phyloP scores from a whole-genome alignment of 345 rosid species.

The Cochlearia excelsa region DNA sequence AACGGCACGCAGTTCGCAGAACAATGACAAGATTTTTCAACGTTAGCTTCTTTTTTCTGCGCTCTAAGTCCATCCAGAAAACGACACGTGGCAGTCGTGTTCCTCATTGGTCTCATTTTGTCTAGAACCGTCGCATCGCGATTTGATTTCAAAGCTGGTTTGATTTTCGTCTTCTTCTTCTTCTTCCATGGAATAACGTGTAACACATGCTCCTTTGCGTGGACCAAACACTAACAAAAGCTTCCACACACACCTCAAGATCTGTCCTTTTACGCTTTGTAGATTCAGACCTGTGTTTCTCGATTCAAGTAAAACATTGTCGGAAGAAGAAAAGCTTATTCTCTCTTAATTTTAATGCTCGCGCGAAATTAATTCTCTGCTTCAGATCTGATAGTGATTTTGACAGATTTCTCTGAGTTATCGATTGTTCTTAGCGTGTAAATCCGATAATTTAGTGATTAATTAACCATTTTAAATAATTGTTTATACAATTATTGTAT shows the following conservation, averaged over 20 bases:
- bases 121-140: conserved; percentile 2
- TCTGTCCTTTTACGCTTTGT: conserved; percentile 22
- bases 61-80: conserved; percentile 22
- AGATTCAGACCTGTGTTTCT: conserved; percentile 15
- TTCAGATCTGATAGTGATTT: conserved; percentile 29
- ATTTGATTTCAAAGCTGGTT: conserved; percentile 9
- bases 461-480: too few species aligned
- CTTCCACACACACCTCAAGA: conserved; percentile 25
- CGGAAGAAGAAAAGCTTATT: not conserved
- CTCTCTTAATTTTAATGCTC: conserved; percentile 19
- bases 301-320: conserved; percentile 22
- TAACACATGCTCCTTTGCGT: conserved; percentile 24
- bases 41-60: conserved; percentile 15
- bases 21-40: conserved; percentile 21
- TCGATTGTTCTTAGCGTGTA: not conserved
- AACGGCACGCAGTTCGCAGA: conserved; percentile 29
- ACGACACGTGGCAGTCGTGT: conserved; percentile 33
- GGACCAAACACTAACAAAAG: conserved; percentile 18
- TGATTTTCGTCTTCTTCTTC: conserved; percentile 27
- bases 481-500: not conserved
- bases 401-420: not conserved
- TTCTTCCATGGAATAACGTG: conserved; percentile 24
- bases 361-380: not conserved
- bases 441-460: too few species aligned
- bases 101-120: conserved; percentile 29